A percentile compares a stretch with the other conserved stretches of the same genome.
phyloP scores from a whole-genome alignment of 2,329 filamentous ascomycete genomes.

The Trichoderma lentiforme region DNA sequence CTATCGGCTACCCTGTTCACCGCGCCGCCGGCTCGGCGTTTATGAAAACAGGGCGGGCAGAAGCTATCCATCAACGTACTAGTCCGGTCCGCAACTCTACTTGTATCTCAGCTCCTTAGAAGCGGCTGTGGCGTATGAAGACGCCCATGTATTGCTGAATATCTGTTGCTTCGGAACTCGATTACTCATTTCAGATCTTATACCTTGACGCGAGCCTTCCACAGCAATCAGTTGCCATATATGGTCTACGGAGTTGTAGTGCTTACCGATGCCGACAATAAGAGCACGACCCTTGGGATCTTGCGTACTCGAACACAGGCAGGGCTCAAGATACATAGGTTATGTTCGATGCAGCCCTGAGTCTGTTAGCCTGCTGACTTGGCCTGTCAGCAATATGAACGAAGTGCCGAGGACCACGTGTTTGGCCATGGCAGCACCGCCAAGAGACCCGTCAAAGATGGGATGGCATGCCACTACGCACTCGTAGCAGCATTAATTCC shows the following conservation, averaged over 20 bases:
- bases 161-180: neutral
- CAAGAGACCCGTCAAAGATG: neutral
- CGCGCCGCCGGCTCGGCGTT: neutral
- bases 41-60: neutral
- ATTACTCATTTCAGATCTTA: neutral
- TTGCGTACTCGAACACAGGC: neutral
- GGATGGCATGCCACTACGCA: neutral
- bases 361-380: neutral
- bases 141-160: neutral
- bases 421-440: neutral
- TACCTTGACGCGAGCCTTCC: neutral
- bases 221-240: neutral
- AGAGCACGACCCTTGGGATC: neutral
- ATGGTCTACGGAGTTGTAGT: neutral
- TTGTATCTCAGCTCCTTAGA: neutral
- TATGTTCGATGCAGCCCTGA: neutral
- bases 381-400: neutral
- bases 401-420: slow-evolving; percentile 10
- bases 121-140: neutral
- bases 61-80: neutral
- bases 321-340: neutral
- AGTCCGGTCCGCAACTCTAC: neutral
- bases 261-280: neutral
- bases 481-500: neutral
- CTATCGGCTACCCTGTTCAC: neutral